Evolutionary conservation across 306 rosid genomes (phyloP), one percentile per base, ranked within the genome.

Genomic region (Fagus crenata): DNA sequence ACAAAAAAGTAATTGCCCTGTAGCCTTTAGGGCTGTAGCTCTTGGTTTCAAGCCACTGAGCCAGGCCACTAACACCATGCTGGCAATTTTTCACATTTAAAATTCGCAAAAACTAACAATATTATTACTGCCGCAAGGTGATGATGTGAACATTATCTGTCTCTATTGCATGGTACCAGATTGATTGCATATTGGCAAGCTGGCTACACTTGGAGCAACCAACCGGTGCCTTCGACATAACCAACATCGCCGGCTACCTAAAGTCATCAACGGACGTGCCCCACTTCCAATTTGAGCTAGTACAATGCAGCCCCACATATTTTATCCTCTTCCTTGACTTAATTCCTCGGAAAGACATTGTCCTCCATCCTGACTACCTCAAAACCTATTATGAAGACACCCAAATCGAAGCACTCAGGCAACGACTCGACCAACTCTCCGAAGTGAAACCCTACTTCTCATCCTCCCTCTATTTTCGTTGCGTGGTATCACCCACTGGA

Each of bases 141-240:
- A 14, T 17, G 43, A 36, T 39, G 46, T 65, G 31, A 56, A 37
- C 51, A 5, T 4, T 32, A 6, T 7, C 22, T 53, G 7, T 8
- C 4, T 31, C 5, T 64, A 4, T 37, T 28, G 69, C 7, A 36
- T 41, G 54, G 37, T 78, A 4, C 6, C 78, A 79, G 82, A 53
- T 79, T 53, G 82, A 79, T 73, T 64, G 73, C 68, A 33, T 79
- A 9, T 31, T 79, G 39, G 69, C 82, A 39, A 79, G 82, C 40
- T 79, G 82, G 82, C 59, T 79, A 5, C 82, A 79, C 78, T 53
- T 79, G 22, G 69, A 79, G 78, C 74, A 73, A n/a, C 78, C 82
- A 3, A 43, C 68, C 5, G 83, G 83, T 7, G 83, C 77, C 5
- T 65, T 79, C 28, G 69, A 79, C 69, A 79, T 79, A 73, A 79